Base-by-base conservation (phyloP, 768 basidiomycete genomes). In the Panus rudis region DNA sequence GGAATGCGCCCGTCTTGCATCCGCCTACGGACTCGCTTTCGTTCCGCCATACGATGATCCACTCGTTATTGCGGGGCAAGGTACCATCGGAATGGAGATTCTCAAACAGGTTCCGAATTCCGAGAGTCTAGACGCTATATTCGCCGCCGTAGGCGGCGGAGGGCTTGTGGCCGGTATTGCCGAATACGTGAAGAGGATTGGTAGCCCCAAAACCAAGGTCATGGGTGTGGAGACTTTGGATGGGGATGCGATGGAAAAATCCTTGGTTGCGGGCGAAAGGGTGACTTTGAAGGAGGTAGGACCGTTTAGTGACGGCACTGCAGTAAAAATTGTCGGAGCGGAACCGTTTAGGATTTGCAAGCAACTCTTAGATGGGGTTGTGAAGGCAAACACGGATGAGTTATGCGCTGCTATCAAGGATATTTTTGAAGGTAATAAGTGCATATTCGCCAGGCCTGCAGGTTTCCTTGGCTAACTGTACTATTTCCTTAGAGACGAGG, bases 321-420 rank as follows among this genome's bases (percentile, higher is more conserved):
- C 96, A 3, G 96, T 99, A 34, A 87, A 87, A 63, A 75, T 92
- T 38, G 93, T 99, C 2, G 96, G 96, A 17, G 85, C 83, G 63
- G 96, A 99, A 60, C 82, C 91, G 0, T 96, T 97, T 66, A 76
- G 94, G 46, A 78, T 99, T 48, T 98, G 94, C 66, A 73, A 86
- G 61, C 71, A 84, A 37, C 70, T 89, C 27, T 63, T 98, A 16
- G 92, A 97, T 52, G 81, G 77, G 2, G 65, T 98, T 25, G 79
- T 92, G 39, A 77, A 84, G 56, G 89, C 85, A 23, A 79, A 88
- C 58, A 98, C 96, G 50, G 96, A 99, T 58, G 94, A 94, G 61
- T 81, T 99, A 34, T 99, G 96, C 59, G 96, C 96, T 6, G 92
- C 92, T 4, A 97, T 98, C 67, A 98, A 98, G 66, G 96, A 99